Evolutionary conservation across 768 basidiomycete species (phyloP).

Genomic region (Russula virescens): DNA sequence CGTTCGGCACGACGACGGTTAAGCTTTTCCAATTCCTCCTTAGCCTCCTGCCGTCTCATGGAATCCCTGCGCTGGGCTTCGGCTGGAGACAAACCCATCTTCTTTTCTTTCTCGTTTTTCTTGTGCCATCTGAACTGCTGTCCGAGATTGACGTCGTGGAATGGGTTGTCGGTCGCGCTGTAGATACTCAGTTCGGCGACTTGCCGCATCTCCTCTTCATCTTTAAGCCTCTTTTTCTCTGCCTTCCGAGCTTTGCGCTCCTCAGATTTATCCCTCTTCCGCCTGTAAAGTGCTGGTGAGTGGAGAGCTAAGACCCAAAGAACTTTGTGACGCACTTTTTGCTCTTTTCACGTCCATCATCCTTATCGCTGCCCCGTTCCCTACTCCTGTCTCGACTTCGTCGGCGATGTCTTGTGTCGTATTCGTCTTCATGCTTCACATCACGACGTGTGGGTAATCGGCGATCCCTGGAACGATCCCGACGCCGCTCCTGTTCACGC

Average conservation of each 20-base stretch:
- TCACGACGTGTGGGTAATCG: conserved; percentile 5
- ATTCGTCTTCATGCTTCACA: conserved; percentile 24
- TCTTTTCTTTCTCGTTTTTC: conserved; percentile 94
- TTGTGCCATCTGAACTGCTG: conserved; percentile 99
- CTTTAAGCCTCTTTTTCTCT: conserved; percentile 76
- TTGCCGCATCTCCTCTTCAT: conserved; percentile 87
- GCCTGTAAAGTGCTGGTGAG: conserved; percentile 38
- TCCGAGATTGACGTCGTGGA: conserved; percentile 93
- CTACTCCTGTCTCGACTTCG: conserved; percentile 30
- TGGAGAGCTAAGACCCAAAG: not conserved
- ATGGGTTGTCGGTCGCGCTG: conserved; percentile 95
- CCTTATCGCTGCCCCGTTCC: conserved; percentile 30
- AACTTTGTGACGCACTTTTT: conserved; percentile 41
- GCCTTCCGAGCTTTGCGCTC: conserved; percentile 80
- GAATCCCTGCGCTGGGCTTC: conserved; percentile 81
- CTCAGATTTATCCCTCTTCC: conserved; percentile 82
- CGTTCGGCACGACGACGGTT: conserved; percentile 88
- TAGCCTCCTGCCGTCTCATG: conserved; percentile 79
- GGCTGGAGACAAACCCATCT: conserved; percentile 70
- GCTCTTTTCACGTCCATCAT: conserved; percentile 28
- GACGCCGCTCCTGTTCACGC: conserved; percentile 6
- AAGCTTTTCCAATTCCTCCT: conserved; percentile 89
- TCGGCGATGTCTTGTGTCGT: conserved; percentile 25
- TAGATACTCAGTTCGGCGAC: conserved; percentile 95
- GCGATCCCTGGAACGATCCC: conserved; percentile 8